Evolutionary conservation across 331 rosid species (phyloP).

Genomic region (Ulmus americana): DNA sequence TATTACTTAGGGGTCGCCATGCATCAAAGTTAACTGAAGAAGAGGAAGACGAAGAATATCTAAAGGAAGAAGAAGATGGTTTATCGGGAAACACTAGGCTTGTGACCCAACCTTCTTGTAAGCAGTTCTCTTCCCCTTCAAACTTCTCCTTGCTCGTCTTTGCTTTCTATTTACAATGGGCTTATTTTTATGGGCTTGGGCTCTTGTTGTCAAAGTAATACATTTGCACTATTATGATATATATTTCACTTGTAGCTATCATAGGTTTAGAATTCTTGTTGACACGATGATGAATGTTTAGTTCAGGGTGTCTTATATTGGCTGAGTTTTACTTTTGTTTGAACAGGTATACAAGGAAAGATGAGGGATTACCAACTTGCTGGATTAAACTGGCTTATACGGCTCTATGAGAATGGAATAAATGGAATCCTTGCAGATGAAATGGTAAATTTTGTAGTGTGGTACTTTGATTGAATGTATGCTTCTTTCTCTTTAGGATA

Average conservation of each 20-base stretch:
- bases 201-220: neutral
- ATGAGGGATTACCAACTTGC: conserved; percentile 99
- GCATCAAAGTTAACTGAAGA: conserved; percentile 94
- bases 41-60: conserved; percentile 93
- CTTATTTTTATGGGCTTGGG: no score
- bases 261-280: neutral
- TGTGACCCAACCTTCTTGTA: conserved; percentile 83
- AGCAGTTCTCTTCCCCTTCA: conserved; percentile 9
- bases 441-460: conserved; percentile 50
- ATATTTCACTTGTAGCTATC: neutral
- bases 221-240: neutral
- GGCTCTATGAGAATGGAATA: conserved; percentile 90
- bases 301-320: conserved; percentile 15
- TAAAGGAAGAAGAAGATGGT: conserved; percentile 91
- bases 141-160: neutral
- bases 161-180: no score
- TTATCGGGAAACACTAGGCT: conserved; percentile 71
- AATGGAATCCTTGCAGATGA: conserved; percentile 99
- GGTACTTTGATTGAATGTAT: conserved; percentile 1
- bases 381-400: conserved; percentile 90
- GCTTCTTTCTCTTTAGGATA: neutral
- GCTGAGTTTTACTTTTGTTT: conserved; percentile 5
- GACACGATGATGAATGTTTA: neutral
- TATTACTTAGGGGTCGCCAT: conserved; percentile 78
- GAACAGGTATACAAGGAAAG: conserved; percentile 87